Conservation (phyloP, 495 filamentous ascomycete genomes). For the Articulospora tetracladia region DNA sequence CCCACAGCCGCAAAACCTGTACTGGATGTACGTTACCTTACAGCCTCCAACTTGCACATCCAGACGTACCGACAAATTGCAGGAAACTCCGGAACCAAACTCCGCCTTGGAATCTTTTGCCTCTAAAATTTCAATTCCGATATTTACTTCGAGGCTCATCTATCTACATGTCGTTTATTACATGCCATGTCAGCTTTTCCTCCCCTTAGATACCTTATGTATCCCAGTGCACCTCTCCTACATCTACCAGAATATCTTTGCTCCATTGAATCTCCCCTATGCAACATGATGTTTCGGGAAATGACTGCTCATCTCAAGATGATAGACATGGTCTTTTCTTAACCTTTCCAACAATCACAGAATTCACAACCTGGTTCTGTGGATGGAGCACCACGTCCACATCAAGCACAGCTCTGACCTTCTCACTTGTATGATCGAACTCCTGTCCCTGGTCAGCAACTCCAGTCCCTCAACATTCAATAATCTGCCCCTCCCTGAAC, state of each 20-base stretch:
- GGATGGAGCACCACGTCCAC: constrained; percentile 36
- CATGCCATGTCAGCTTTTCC: too few relatives aligned
- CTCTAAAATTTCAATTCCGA: too few relatives aligned
- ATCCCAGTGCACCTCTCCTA: too few relatives aligned
- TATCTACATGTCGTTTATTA: too few relatives aligned
- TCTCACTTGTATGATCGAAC: constrained; percentile 19
- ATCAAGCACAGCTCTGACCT: constrained; percentile 23
- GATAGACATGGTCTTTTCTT: too few relatives aligned
- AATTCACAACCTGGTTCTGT: constrained; percentile 40
- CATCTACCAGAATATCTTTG: too few relatives aligned
- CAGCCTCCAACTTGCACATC: neutral
- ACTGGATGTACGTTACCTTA: neutral
- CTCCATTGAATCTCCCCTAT: too few relatives aligned
- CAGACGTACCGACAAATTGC: neutral
- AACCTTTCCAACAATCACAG: constrained; percentile 34
- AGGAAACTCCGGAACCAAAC: neutral
- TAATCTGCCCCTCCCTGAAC: neutral
- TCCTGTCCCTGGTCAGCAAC: constrained; percentile 11
- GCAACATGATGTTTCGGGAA: neutral
- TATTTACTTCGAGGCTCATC: too few relatives aligned
- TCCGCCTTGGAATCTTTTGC: neutral
- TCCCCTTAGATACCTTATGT: too few relatives aligned
- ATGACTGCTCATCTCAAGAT: too few relatives aligned
- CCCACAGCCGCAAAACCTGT: too few relatives aligned
- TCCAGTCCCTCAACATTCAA: neutral